These are phyloP conservation scores for Yamadazyma sp. DNA, from an alignment of 1,139 yeast genomes.

Conservation along the genomic window DNA sequence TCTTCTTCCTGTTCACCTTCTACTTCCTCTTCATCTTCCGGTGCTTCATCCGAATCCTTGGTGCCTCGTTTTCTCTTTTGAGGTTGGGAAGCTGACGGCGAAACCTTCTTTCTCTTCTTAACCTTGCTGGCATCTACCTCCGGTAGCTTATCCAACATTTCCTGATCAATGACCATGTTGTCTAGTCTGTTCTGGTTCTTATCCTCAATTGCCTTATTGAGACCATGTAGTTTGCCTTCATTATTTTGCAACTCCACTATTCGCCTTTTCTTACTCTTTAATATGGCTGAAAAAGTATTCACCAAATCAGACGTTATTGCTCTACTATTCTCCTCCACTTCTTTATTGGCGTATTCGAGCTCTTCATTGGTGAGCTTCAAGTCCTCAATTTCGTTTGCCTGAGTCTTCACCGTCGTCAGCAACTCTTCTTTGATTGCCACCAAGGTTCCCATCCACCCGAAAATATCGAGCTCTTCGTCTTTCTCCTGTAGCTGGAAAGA, in stretches of 20 bases:
- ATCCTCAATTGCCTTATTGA: slow-evolving; percentile 23
- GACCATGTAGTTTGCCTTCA: slow-evolving; percentile 15
- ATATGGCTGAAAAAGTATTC: slow-evolving; percentile 35
- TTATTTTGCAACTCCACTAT: slow-evolving; percentile 29
- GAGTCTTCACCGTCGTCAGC: background rate
- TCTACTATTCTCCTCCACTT: slow-evolving; percentile 21
- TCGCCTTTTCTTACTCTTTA: slow-evolving; percentile 36
- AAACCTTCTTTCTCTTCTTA: slow-evolving; percentile 1
- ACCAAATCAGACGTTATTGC: slow-evolving; percentile 33
- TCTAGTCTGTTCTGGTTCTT: slow-evolving; percentile 22
- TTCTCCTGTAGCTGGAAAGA: slow-evolving; percentile 9
- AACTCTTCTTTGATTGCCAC: slow-evolving; percentile 8
- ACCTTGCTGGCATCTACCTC: background rate
- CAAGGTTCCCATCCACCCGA: slow-evolving; percentile 13
- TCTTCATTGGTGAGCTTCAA: slow-evolving; percentile 8
- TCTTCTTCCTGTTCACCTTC: background rate
- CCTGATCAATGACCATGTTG: slow-evolving; percentile 18
- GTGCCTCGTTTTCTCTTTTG: background rate
- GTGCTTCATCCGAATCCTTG: background rate
- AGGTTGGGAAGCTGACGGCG: background rate
- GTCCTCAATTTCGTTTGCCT: background rate
- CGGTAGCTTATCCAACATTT: slow-evolving; percentile 14
- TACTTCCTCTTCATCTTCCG: background rate
- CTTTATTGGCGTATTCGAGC: slow-evolving; percentile 9
- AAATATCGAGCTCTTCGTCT: slow-evolving; percentile 13